phyloP scores from a whole-genome alignment of 805 yeast genomes.

The Teunomyces atbi region DNA sequence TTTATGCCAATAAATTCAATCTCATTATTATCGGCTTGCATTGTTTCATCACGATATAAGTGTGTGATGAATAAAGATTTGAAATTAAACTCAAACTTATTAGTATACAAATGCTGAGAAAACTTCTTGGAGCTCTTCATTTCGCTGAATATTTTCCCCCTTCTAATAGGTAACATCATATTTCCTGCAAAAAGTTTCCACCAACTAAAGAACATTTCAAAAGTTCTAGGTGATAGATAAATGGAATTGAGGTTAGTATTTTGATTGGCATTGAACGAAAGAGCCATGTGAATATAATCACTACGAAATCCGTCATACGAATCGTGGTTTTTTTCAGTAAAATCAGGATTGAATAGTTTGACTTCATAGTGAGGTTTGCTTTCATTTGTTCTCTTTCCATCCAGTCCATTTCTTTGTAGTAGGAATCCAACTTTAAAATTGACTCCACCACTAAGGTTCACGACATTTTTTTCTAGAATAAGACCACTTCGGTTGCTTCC shows the following conservation, averaged over 20 bases:
- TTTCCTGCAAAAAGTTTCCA: slow-evolving; percentile 83
- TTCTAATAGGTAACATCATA: slow-evolving; percentile 73
- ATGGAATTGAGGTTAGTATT: slow-evolving; percentile 59
- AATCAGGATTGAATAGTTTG: slow-evolving; percentile 56
- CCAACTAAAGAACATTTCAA: slow-evolving; percentile 76
- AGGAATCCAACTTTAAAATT: slow-evolving; percentile 55
- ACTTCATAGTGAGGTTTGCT: slow-evolving; percentile 63
- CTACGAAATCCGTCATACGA: slow-evolving; percentile 42
- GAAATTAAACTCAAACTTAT: slow-evolving; percentile 73
- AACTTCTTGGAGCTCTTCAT: slow-evolving; percentile 59
- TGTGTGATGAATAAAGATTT: slow-evolving; percentile 76
- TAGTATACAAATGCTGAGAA: slow-evolving; percentile 70
- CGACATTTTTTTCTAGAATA: slow-evolving; percentile 52
- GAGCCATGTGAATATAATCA: slow-evolving; percentile 40
- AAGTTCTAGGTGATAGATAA: slow-evolving; percentile 70
- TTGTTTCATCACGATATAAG: slow-evolving; percentile 53
- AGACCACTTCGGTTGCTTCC: not conserved
- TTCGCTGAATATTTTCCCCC: slow-evolving; percentile 69
- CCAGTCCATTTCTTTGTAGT: slow-evolving; percentile 45
- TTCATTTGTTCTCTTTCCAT: slow-evolving; percentile 39
- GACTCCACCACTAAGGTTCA: slow-evolving; percentile 61
- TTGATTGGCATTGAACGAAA: slow-evolving; percentile 35
- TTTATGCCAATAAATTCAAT: slow-evolving; percentile 67
- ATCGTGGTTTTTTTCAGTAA: slow-evolving; percentile 33
- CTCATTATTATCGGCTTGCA: slow-evolving; percentile 39